A percentile compares a stretch with the other conserved stretches of the same genome.
phyloP scores from a whole-genome alignment of 2,329 filamentous ascomycete species.

The Phoma sp. region DNA sequence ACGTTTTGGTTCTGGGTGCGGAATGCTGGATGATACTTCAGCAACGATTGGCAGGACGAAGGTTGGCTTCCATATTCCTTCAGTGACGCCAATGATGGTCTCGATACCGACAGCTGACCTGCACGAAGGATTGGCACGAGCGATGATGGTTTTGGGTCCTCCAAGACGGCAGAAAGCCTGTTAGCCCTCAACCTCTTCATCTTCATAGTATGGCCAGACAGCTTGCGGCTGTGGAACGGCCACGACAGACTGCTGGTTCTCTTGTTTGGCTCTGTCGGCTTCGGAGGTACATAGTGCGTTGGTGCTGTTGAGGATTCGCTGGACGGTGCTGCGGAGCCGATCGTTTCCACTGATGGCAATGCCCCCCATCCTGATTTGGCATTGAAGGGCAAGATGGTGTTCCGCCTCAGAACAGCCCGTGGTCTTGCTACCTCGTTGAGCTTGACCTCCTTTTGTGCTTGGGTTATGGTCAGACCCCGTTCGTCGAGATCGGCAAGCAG shows the following conservation, averaged over 20 bases:
- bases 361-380: constrained; percentile 50
- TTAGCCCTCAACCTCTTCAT: constrained; percentile 37
- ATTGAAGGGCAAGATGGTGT: constrained; percentile 44
- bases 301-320: constrained; percentile 28
- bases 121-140: constrained; percentile 30
- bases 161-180: constrained; percentile 47
- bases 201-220: constrained; percentile 34
- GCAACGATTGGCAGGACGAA: constrained; percentile 35
- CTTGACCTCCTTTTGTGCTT: constrained; percentile 28
- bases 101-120: constrained; percentile 11
- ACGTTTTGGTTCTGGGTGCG: constrained; percentile 20
- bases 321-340: constrained; percentile 27
- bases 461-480: constrained; percentile 36
- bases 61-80: constrained; percentile 26
- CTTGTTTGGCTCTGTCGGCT: constrained; percentile 25
- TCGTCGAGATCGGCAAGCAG: constrained; percentile 43
- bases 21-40: constrained; percentile 38
- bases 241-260: constrained; percentile 37
- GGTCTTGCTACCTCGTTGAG: constrained; percentile 30
- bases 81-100: constrained; percentile 20
- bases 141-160: constrained; percentile 47
- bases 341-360: constrained; percentile 49
- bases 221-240: constrained; percentile 36
- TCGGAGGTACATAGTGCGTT: constrained; percentile 19
- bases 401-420: constrained; percentile 42